phyloP scores from a whole-genome alignment of 345 rosid species.

The Citrus glauca region DNA sequence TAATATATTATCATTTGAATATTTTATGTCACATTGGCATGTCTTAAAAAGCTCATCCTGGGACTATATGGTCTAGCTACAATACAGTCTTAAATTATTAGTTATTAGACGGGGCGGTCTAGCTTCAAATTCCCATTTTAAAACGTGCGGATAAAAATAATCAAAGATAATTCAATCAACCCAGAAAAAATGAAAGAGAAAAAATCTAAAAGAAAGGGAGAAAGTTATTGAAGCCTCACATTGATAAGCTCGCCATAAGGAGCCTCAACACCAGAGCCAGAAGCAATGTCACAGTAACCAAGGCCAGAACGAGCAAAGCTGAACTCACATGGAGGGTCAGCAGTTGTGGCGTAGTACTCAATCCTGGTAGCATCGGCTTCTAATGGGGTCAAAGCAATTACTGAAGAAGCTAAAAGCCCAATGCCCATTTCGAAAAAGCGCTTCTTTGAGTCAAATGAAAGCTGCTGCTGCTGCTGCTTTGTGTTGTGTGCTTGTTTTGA shows the following conservation, averaged over 20 bases:
- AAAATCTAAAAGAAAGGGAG: neutral
- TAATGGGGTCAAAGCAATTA: constrained; percentile 54
- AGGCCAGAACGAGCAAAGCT: constrained; percentile 72
- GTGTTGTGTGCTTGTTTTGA: constrained; percentile 10
- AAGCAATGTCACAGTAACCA: constrained; percentile 73
- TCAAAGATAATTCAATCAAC: too few species aligned
- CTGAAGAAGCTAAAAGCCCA: constrained; percentile 68
- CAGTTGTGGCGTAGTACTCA: constrained; percentile 81
- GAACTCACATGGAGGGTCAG: constrained; percentile 76
- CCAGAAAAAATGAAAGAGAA: neutral
- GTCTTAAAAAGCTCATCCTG: too few species aligned
- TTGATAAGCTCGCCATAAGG: constrained; percentile 78
- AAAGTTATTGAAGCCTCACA: constrained; percentile 30
- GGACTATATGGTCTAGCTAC: too few species aligned
- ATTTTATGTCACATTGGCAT: too few species aligned
- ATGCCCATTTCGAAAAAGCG: constrained; percentile 42
- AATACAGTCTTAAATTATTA: too few species aligned
- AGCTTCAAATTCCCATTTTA: too few species aligned
- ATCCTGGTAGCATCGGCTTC: constrained; percentile 86
- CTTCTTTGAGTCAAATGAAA: constrained; percentile 23
- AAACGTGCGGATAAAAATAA: too few species aligned
- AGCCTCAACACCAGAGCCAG: constrained; percentile 65
- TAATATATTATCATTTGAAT: too few species aligned
- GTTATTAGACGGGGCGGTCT: too few species aligned
- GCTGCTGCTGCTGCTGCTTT: constrained; percentile 15